Evolutionary conservation across 768 basidiomycete genomes (phyloP), one percentile per base, ranked within the genome.

Genomic region (Asterophora parasitica): DNA sequence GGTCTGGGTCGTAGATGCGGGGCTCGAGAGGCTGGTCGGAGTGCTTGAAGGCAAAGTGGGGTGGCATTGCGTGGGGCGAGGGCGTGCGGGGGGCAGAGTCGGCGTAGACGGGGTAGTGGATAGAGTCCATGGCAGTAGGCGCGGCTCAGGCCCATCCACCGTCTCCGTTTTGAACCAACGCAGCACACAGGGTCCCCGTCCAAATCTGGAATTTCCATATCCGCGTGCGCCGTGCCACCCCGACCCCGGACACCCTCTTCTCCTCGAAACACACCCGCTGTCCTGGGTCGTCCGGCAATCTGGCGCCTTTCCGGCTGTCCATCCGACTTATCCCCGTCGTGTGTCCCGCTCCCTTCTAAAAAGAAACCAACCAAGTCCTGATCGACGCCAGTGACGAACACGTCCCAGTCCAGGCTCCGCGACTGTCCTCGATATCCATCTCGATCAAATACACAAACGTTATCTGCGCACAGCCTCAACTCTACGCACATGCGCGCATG

Each of bases 1-100:
- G n/a, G 60, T 73, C 66, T 48, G 72, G 66, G 64, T 82, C 72
- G 65, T 71, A 72, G 63, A 77, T 72, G 59, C 69, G 61, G 53
- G 77, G 72, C 63, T 78, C 67, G 62, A 77, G 71, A 58, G 69
- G 61, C 53, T 76, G 71, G 61, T 78, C 67, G 33, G 65, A 44
- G 48, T 62, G 58, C 54, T 62, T 53, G 57, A 61, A 66, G 46
- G 51, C 23, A 23, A 23, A 23, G 35, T 17, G 32, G 44, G 55
- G 58, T 54, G 66, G 64, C 54, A 72, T 57, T 57, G 72, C 68
- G 54, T 65, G 71, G 16, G 87, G 87, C 1, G 87, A 88, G 0
- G 87, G 87, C 0, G 87, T 88, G 46, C 85, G 78, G 2, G 87
- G 86, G 1, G 84, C 72, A 42, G 81, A 76, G 69, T 84, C 81